phyloP scores from a whole-genome alignment of 148 eudicot species.

The Mesembryanthemum crystallinum region DNA sequence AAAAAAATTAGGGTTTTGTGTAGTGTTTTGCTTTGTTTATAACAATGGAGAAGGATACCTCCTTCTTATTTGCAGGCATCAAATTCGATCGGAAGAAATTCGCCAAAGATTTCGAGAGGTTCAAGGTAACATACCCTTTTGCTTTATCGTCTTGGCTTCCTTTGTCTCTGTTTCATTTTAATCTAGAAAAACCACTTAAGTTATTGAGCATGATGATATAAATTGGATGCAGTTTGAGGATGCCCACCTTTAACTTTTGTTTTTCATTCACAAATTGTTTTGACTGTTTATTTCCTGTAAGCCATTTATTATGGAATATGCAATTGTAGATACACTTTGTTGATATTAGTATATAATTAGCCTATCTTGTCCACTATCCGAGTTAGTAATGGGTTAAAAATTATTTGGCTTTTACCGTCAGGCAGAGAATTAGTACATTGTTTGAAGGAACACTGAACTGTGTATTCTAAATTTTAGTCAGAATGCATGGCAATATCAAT shows the following conservation, averaged over 20 bases:
- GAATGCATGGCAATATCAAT: background rate
- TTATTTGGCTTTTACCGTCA: too few relatives aligned
- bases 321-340: too few relatives aligned
- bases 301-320: too few relatives aligned
- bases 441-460: background rate
- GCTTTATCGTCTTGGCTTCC: background rate
- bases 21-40: too few relatives aligned
- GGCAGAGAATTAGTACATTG: background rate
- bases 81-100: conserved; percentile 64
- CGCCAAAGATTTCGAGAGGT: conserved; percentile 59
- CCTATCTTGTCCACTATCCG: background rate
- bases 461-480: background rate
- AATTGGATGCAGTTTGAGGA: background rate
- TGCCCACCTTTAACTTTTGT: too few relatives aligned
- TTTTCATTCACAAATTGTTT: too few relatives aligned
- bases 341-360: too few relatives aligned
- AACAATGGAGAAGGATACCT: conserved; percentile 52
- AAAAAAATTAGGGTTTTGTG: too few relatives aligned
- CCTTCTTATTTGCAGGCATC: conserved; percentile 76
- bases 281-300: too few relatives aligned
- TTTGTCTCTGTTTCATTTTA: background rate
- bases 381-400: background rate
- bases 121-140: conserved; percentile 45
- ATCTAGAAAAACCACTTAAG: too few relatives aligned
- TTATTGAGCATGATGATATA: too few relatives aligned